Percentiles rank a stretch among this genome's conserved stretches.
These are phyloP conservation scores for Gaultheria prostrata DNA, from an alignment of 148 eudicot species.

Conservation along the genomic window DNA sequence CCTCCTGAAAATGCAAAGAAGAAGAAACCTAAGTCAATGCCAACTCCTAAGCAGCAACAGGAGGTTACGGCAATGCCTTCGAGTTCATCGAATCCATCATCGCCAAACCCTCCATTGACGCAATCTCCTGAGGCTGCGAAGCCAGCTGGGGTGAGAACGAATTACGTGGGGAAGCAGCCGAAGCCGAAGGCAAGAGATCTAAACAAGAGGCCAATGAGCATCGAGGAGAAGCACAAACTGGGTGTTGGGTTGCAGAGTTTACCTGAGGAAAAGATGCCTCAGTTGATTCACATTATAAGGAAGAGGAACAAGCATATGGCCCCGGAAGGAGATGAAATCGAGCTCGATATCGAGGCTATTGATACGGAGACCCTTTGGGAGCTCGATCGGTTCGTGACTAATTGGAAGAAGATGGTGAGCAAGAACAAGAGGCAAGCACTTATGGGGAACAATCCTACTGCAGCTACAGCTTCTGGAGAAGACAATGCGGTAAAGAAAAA, in stretches of 20 bases:
- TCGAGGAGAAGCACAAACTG: slow-evolving; percentile 81
- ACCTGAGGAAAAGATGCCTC: slow-evolving; percentile 83
- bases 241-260: slow-evolving; percentile 68
- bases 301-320: slow-evolving; percentile 69
- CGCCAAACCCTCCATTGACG: slow-evolving; percentile 10
- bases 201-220: slow-evolving; percentile 68
- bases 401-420: slow-evolving; percentile 83
- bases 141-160: slow-evolving; percentile 22
- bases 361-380: slow-evolving; percentile 91
- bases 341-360: slow-evolving; percentile 82
- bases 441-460: slow-evolving; percentile 27
- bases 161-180: slow-evolving; percentile 46
- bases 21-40: slow-evolving; percentile 15
- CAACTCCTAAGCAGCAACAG: slow-evolving; percentile 18
- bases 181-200: slow-evolving; percentile 83
- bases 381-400: slow-evolving; percentile 79
- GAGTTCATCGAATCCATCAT: slow-evolving; percentile 18
- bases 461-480: slow-evolving; percentile 27
- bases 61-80: slow-evolving; percentile 28
- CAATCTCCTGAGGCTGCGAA: slow-evolving; percentile 18
- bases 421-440: slow-evolving; percentile 70
- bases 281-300: slow-evolving; percentile 71
- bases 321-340: slow-evolving; percentile 86
- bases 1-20: slow-evolving; percentile 36
- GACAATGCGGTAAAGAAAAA: slow-evolving; percentile 34